Evolutionary conservation across 1,139 yeast species (phyloP).

Genomic region (Wickerhamomyces sp.): DNA sequence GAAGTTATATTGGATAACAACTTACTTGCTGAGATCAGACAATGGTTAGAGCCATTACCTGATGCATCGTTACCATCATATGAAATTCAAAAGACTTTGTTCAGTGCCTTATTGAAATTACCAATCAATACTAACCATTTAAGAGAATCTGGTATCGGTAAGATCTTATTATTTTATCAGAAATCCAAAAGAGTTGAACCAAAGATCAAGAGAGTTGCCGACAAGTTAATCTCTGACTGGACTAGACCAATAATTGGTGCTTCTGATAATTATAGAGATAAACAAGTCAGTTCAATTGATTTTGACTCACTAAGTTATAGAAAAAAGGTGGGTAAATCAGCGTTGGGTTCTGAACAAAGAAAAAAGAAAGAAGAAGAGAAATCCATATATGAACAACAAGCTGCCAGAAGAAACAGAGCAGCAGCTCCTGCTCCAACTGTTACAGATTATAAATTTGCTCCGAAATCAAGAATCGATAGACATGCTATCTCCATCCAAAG

Average conservation of each 20-base stretch:
- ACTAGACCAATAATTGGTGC: slow-evolving; percentile 96
- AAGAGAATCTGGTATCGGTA: slow-evolving; percentile 91
- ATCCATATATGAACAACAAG: slow-evolving; percentile 80
- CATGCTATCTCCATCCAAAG: slow-evolving; percentile 28
- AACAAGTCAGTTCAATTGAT: slow-evolving; percentile 63
- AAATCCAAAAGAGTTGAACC: slow-evolving; percentile 88
- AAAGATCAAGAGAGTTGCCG: slow-evolving; percentile 80
- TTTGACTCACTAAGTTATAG: slow-evolving; percentile 58
- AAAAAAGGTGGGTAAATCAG: slow-evolving; percentile 21
- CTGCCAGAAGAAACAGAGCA: slow-evolving; percentile 90
- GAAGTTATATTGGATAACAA: slow-evolving; percentile 94
- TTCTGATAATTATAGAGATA: slow-evolving; percentile 90
- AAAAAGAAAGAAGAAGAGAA: slow-evolving; percentile 36
- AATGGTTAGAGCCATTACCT: slow-evolving; percentile 98
- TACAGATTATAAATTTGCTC: slow-evolving; percentile 87
- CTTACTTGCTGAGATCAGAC: slow-evolving; percentile 84
- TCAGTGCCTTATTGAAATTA: slow-evolving; percentile 64
- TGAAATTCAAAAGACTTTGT: slow-evolving; percentile 87
- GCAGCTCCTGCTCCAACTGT: slow-evolving; percentile 90
- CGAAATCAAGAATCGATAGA: slow-evolving; percentile 53
- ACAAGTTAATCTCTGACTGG: slow-evolving; percentile 92
- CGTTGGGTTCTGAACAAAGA: slow-evolving; percentile 26
- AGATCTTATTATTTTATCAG: slow-evolving; percentile 90
- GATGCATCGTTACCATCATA: slow-evolving; percentile 97
- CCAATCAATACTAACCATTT: slow-evolving; percentile 96